These are phyloP conservation scores for Trypanosoma grayi DNA, from an alignment of 208 protist species.

Conservation along the genomic window DNA sequence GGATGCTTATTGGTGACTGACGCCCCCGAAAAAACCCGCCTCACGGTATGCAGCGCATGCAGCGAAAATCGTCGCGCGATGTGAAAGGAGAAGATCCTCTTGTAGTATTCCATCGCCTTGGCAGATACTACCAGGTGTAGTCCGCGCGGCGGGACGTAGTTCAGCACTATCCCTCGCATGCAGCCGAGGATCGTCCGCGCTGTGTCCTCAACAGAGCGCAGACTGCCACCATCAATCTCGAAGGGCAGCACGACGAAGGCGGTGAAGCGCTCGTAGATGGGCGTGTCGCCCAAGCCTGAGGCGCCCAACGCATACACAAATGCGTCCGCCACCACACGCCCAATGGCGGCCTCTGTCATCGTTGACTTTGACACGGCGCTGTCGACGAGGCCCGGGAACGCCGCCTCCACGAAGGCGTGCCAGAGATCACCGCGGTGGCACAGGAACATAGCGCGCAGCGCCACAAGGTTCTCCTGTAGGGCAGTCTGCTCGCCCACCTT, in stretches of 20 bases:
- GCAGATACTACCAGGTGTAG: conserved; percentile 62
- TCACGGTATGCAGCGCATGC: conserved; percentile 54
- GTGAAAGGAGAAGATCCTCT: conserved; percentile 67
- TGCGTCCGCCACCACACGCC: conserved; percentile 29
- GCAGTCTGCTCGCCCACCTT: conserved; percentile 36
- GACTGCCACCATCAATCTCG: neutral
- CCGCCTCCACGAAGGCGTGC: conserved; percentile 66
- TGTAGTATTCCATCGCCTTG: conserved; percentile 75
- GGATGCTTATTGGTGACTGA: conserved; percentile 54
- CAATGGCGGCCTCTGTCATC: conserved; percentile 15
- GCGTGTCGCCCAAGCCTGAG: conserved; percentile 29
- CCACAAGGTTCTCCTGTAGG: conserved; percentile 42
- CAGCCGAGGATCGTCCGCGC: conserved; percentile 45
- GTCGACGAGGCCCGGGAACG: conserved; percentile 34
- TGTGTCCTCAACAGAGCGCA: conserved; percentile 53
- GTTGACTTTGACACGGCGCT: conserved; percentile 5
- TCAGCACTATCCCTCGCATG: conserved; percentile 40
- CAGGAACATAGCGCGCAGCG: conserved; percentile 71
- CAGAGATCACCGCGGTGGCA: conserved; percentile 83
- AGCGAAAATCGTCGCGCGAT: conserved; percentile 59
- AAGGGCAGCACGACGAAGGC: conserved; percentile 23
- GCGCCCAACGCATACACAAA: conserved; percentile 33
- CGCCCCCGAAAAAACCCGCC: conserved; percentile 54
- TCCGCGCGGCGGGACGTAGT: conserved; percentile 45
- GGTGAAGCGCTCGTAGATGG: conserved; percentile 26